These are phyloP conservation scores for Forsythia suspensa DNA, from an alignment of 257 asterid genomes.

Conservation along the genomic window DNA sequence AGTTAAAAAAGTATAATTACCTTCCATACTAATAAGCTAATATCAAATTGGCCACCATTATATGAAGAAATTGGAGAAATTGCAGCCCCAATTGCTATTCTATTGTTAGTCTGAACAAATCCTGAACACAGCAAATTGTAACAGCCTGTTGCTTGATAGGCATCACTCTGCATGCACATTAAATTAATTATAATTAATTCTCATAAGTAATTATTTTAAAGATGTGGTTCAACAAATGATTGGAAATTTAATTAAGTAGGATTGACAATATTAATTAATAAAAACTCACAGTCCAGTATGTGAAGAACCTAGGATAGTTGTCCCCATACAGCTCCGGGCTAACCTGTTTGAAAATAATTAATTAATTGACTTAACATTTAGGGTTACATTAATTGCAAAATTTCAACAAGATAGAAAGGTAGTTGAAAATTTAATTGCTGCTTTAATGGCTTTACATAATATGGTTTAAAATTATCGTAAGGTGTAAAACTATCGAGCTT, in stretches of 20 bases:
- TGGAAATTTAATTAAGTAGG: neutral
- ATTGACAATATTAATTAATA: neutral
- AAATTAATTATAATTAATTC: conserved; percentile 15
- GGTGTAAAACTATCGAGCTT: neutral
- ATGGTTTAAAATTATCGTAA: neutral
- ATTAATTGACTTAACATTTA: conserved; percentile 26
- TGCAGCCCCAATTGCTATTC: conserved; percentile 88
- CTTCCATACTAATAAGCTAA: conserved; percentile 87
- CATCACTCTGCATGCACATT: conserved; percentile 67
- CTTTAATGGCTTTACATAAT: conserved; percentile 26
- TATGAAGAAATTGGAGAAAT: conserved; percentile 85
- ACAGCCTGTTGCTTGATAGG: conserved; percentile 90
- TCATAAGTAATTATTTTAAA: conserved; percentile 19
- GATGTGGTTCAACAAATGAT: conserved; percentile 26
- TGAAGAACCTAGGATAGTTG: conserved; percentile 80
- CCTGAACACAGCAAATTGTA: conserved; percentile 93
- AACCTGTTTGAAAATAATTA: conserved; percentile 46
- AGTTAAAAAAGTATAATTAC: conserved; percentile 33
- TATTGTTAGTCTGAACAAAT: conserved; percentile 79
- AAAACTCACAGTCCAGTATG: conserved; percentile 88
- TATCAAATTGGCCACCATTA: conserved; percentile 81
- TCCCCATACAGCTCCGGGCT: conserved; percentile 95
- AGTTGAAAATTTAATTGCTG: conserved; percentile 41
- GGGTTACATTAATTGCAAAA: neutral
- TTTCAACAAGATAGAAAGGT: conserved; percentile 28